Percentiles rank a stretch among this genome's conserved stretches.
These are phyloP conservation scores for Blastobotrys ciferrii DNA, from an alignment of 1,139 yeast species.

Conservation along the genomic window DNA sequence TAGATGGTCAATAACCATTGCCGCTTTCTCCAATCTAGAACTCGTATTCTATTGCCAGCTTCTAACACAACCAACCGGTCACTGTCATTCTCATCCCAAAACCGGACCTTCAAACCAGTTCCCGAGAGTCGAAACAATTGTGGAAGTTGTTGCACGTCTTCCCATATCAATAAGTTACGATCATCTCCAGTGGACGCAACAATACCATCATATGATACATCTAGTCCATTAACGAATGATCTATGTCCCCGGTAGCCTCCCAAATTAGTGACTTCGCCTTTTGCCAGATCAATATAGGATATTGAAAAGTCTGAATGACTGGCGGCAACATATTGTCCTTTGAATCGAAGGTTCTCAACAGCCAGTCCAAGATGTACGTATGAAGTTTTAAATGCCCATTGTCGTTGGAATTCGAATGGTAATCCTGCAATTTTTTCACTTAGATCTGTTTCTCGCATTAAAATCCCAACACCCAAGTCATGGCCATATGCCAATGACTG, in stretches of 20 bases:
- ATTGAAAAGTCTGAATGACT: constrained; percentile 30
- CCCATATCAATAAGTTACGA: constrained; percentile 35
- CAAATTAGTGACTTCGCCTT: constrained; percentile 17
- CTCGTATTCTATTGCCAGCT: constrained; percentile 32
- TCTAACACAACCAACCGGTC: constrained; percentile 38
- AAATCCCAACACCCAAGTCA: constrained; percentile 23
- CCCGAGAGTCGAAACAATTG: constrained; percentile 24
- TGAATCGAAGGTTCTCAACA: constrained; percentile 23
- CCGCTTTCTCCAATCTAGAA: constrained; percentile 37
- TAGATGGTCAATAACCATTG: constrained; percentile 36
- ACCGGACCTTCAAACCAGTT: constrained; percentile 33
- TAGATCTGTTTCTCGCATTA: constrained; percentile 1
- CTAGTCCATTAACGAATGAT: constrained; percentile 35
- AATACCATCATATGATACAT: constrained; percentile 34
- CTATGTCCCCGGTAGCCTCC: constrained; percentile 30
- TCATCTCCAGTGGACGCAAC: constrained; percentile 39
- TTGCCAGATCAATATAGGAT: constrained; percentile 18
- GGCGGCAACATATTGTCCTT: constrained; percentile 25
- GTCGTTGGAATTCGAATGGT: constrained; percentile 20
- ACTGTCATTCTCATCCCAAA: constrained; percentile 36
- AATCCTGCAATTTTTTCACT: constrained; percentile 5
- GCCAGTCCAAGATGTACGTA: constrained; percentile 26
- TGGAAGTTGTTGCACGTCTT: constrained; percentile 22
- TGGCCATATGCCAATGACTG: constrained; percentile 30
- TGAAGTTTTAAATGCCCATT: constrained; percentile 20